Conservation (phyloP, 805 yeast genomes). For the Yarrowia divulgata region DNA sequence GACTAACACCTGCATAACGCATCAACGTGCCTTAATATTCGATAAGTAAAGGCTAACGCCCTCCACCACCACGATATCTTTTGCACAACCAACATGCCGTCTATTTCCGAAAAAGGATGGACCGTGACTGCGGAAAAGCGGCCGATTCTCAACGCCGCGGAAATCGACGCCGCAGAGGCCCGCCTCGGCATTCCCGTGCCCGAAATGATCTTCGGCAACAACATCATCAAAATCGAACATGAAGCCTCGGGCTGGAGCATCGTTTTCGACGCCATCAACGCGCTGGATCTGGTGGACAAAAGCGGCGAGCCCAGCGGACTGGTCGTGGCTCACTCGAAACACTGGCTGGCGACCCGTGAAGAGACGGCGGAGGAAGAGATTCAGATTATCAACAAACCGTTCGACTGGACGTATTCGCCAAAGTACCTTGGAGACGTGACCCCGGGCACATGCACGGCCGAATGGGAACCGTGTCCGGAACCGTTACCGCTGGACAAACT, state of each 20-base stretch:
- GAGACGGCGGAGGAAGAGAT: slow-evolving; percentile 54
- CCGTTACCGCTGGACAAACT: slow-evolving; percentile 75
- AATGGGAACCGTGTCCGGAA: slow-evolving; percentile 49
- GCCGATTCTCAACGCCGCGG: slow-evolving; percentile 78
- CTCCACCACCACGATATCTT: not conserved
- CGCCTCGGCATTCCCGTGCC: slow-evolving; percentile 83
- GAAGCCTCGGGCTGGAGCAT: slow-evolving; percentile 56
- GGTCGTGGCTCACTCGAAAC: slow-evolving; percentile 83
- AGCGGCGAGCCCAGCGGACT: slow-evolving; percentile 57
- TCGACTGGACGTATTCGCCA: slow-evolving; percentile 96
- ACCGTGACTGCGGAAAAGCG: slow-evolving; percentile 71
- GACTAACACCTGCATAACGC: not conserved
- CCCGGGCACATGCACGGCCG: slow-evolving; percentile 42
- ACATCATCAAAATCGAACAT: slow-evolving; percentile 63
- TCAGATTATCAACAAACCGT: slow-evolving; percentile 74
- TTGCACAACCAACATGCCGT: slow-evolving; percentile 4
- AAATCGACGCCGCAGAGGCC: slow-evolving; percentile 70
- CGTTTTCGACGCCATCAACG: slow-evolving; percentile 79
- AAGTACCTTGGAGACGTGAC: slow-evolving; percentile 66
- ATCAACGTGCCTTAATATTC: slow-evolving; percentile 3
- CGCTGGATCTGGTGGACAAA: slow-evolving; percentile 65
- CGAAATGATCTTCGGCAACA: slow-evolving; percentile 96
- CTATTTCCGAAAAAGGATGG: slow-evolving; percentile 60
- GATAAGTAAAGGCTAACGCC: slow-evolving; percentile 6
- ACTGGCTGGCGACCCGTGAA: slow-evolving; percentile 64